Evolutionary conservation across 164 flowering plant species (phyloP).

Genomic region (Cinnamomum chago): DNA sequence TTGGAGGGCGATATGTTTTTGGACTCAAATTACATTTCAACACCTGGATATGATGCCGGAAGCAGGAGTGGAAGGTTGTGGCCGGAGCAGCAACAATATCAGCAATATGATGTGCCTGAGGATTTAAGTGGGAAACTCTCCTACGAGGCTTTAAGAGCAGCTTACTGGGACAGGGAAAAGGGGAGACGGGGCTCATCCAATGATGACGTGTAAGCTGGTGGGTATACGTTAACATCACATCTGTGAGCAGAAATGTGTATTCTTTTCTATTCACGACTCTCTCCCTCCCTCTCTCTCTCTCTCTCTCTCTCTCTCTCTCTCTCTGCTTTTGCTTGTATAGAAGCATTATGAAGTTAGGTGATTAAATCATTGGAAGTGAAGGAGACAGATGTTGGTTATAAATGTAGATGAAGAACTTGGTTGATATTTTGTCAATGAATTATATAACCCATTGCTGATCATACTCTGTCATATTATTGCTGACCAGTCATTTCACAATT

Average conservation of each 20-base stretch:
- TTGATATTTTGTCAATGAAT: no score
- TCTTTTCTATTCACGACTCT: neutral
- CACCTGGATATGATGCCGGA: conserved; percentile 51
- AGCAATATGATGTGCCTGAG: conserved; percentile 7
- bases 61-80: conserved; percentile 62
- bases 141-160: conserved; percentile 6
- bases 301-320: neutral
- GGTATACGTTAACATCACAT: neutral
- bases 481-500: no score
- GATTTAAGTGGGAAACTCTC: conserved; percentile 5
- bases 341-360: neutral
- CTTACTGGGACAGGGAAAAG: conserved; percentile 12
- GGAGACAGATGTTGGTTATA: no score
- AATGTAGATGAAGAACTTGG: no score
- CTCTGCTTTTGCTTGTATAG: conserved; percentile 6
- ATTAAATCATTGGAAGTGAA: neutral
- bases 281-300: neutral
- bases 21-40: conserved; percentile 48
- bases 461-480: no score
- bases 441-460: no score
- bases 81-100: conserved; percentile 44
- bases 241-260: neutral
- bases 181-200: conserved; percentile 24
- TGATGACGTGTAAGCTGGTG: conserved; percentile 20
- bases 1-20: conserved; percentile 75